Base-by-base conservation (phyloP, 2,329 filamentous ascomycete genomes). In the Aphanocladium album region DNA sequence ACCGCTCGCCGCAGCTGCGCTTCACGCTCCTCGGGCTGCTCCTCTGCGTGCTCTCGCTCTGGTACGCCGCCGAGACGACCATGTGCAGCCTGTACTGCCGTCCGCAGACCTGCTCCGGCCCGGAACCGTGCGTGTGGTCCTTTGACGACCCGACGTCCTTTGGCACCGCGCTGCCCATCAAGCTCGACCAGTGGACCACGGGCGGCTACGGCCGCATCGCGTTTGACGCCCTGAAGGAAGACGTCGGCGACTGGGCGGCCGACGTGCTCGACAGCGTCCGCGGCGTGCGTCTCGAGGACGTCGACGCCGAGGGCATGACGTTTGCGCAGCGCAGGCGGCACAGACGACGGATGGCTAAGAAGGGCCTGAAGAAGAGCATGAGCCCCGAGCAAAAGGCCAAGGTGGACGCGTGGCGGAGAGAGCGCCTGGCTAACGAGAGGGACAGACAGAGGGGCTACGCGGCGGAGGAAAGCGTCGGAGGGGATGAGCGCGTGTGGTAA, bases 181-280 rank as follows among this genome's bases (percentile, higher is more conserved):
- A 87, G 73, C 67, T 87, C 14, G 84, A 88, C 67, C 79, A 87
- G 65, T 87, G 84, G 84, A 68, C 76, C 9, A 83, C 81, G 0
- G 79, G 81, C 17, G 83, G 83, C 1, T 72, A 71, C 37, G 81
- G 80, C 5, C 79, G 81, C 41, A 66, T 64, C 1, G 47, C 78
- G 3, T 69, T 72, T 16, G 69, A 69, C n/a, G 68, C 71, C 47
- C 64, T 75, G 1, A 66, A 68, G 5, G 78, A 83, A 54, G 77
- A 82, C 39, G 63, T 77, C 1, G 71, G 72, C 7, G 83, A 86
- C 65, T 68, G 74, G 63, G 53, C 74, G 23, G 80, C 80, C 0
- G 83, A 86, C 33, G 62, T 77, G 6, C 70, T 73, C 52, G 83
- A 86, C 65, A 72, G 72, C 61, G 67, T 74, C 7, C 74, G 74